phyloP scores from a whole-genome alignment of 2,329 filamentous ascomycete genomes.

The Apiospora arundinis region DNA sequence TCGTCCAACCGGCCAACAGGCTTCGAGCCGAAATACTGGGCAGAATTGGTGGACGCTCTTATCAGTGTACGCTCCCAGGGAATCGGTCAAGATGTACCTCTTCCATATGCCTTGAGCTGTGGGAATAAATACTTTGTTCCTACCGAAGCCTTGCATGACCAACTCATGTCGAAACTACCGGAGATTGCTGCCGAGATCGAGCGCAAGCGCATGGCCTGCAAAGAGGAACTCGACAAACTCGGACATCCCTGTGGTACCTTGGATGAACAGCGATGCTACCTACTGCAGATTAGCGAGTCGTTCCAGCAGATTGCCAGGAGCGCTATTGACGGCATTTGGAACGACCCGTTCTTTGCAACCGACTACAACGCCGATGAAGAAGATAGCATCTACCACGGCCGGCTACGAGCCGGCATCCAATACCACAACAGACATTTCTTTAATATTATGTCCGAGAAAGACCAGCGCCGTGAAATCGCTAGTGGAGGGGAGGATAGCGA shows the following conservation, averaged over 20 bases:
- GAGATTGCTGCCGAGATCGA: slow-evolving; percentile 40
- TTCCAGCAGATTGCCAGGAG: slow-evolving; percentile 34
- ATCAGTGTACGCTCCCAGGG: too few species aligned
- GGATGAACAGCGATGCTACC: slow-evolving; percentile 37
- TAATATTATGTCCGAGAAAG: slow-evolving; percentile 31
- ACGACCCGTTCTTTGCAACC: slow-evolving; percentile 37
- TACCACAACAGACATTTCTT: slow-evolving; percentile 31
- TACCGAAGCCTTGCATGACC: slow-evolving; percentile 30
- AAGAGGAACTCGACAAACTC: slow-evolving; percentile 31
- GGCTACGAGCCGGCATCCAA: slow-evolving; percentile 36
- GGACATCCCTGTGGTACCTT: slow-evolving; percentile 32
- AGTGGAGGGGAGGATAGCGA: neutral
- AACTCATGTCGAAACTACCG: slow-evolving; percentile 41
- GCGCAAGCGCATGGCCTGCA: slow-evolving; percentile 31
- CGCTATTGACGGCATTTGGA: slow-evolving; percentile 40
- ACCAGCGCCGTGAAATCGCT: slow-evolving; percentile 23
- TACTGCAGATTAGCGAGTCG: slow-evolving; percentile 36
- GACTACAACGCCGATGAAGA: slow-evolving; percentile 24
- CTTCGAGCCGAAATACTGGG: too few species aligned
- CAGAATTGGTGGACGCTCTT: too few species aligned
- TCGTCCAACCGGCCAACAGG: too few species aligned
- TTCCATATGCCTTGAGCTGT: neutral
- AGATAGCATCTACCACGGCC: slow-evolving; percentile 26
- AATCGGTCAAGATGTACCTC: too few species aligned
- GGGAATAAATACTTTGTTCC: too few species aligned